Evolutionary conservation across 2,329 filamentous ascomycete species (phyloP), one percentile per base, ranked within the genome.

Genomic region (Ascochyta lentis): DNA sequence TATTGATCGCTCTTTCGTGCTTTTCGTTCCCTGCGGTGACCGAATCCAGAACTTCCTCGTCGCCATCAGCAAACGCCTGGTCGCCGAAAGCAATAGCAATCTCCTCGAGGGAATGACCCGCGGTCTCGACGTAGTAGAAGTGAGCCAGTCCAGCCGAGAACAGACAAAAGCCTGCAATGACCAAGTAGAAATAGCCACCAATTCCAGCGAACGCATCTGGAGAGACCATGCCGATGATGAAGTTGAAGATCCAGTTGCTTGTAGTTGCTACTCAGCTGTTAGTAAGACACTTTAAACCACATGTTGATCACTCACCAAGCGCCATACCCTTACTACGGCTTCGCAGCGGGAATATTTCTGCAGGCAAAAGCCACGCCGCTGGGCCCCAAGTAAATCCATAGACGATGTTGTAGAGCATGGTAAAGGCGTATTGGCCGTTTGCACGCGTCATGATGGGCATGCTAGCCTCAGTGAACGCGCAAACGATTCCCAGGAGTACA

Each of bases 71-170:
- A 57, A 79, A 79, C 2, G 77, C 77, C 60, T 76, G 75, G 23
- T 77, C 75, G 0, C 78, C 77, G 59, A 80, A 79, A 0, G 75
- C 73, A 15, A 76, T 59, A 3, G 77, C 76, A 61, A 79, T 78
- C 53, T 75, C 72, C 50, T 77, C 74, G 1, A 77, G 62, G 0
- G 67, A 74, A 58, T 73, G 66, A 13, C 69, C 64, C 2, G 76
- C 75, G 1, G 77, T 79, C 60, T 79, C 77, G 6, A 78, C 72
- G 54, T 78, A 78, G 59, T 78, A 79, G 45, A 77, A 78, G 37
- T 77, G 65, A 1, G 70, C 67, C 16, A 78, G 56, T 8, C 61
- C 65, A 3, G 72, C 72, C 1, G 73, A 73, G 54, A 73, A 72
- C 6, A 78, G 67, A 63, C 77, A 78, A 50, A 78, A 78, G 1